phyloP scores from a whole-genome alignment of 306 rosid species.

The Corylus americana region DNA sequence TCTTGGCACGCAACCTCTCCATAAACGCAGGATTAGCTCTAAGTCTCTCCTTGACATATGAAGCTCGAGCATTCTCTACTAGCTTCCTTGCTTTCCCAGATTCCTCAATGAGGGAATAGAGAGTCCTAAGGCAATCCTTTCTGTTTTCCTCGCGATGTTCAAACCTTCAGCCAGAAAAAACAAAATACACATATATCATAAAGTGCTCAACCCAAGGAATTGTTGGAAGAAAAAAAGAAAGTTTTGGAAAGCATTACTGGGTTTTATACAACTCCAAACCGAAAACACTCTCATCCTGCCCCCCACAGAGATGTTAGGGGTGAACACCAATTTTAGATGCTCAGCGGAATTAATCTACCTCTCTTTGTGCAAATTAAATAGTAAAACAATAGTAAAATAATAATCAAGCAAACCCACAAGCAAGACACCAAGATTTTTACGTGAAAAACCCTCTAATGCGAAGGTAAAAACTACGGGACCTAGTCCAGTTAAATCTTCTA shows the following conservation, averaged over 20 bases:
- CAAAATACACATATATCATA: not conserved
- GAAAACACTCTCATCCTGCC: too few species aligned
- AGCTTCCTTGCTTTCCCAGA: slow-evolving; percentile 87
- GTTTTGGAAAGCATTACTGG: not conserved
- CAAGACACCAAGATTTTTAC: too few species aligned
- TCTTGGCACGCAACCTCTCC: slow-evolving; percentile 75
- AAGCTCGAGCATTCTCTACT: slow-evolving; percentile 68
- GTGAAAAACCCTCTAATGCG: too few species aligned
- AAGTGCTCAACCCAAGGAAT: not conserved
- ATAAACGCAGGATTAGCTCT: slow-evolving; percentile 75
- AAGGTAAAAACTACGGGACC: too few species aligned
- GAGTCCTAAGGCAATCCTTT: slow-evolving; percentile 94
- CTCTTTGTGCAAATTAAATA: too few species aligned
- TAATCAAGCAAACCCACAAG: too few species aligned
- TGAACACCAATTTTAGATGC: too few species aligned
- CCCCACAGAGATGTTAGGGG: too few species aligned
- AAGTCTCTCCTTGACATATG: slow-evolving; percentile 76
- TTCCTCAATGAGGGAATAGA: slow-evolving; percentile 84
- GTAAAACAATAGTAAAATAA: too few species aligned
- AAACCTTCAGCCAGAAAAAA: slow-evolving; percentile 47
- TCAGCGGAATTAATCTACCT: too few species aligned
- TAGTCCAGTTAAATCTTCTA: too few species aligned
- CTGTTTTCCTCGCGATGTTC: slow-evolving; percentile 96
- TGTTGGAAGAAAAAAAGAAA: not conserved
- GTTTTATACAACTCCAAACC: not conserved